Evolutionary conservation across 768 basidiomycete species (phyloP).

Genomic region (Punctularia strigosozonata): DNA sequence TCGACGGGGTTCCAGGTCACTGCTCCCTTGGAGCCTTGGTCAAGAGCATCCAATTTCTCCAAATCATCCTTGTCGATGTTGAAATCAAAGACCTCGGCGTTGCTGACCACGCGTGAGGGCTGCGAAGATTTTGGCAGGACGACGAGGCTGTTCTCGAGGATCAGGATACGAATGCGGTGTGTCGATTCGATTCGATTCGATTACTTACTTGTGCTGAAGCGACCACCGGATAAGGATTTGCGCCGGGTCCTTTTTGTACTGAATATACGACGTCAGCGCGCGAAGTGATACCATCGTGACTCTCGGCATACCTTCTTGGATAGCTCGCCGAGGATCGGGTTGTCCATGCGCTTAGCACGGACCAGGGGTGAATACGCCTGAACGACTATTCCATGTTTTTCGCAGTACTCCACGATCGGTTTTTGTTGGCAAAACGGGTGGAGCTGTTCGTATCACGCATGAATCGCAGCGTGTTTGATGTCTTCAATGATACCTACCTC

Average conservation of each 20-base stretch:
- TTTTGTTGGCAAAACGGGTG: constrained; percentile 79
- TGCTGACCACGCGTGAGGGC: constrained; percentile 57
- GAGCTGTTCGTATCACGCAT: constrained; percentile 28
- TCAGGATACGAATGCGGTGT: background rate
- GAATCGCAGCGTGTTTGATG: background rate
- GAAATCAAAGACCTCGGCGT: constrained; percentile 69
- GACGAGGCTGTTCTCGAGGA: constrained; percentile 39
- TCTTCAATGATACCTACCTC: constrained; percentile 36
- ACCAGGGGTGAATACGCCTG: constrained; percentile 27
- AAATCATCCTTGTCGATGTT: constrained; percentile 57
- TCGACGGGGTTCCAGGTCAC: constrained; percentile 82
- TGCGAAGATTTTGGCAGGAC: constrained; percentile 78
- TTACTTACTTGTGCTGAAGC: constrained; percentile 62
- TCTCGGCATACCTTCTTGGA: constrained; percentile 11
- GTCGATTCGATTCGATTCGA: no score
- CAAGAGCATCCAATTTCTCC: constrained; percentile 49
- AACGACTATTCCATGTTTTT: constrained; percentile 22
- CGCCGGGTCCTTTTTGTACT: constrained; percentile 54
- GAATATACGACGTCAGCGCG: background rate
- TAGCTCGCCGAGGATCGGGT: constrained; percentile 12
- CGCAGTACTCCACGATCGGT: constrained; percentile 61
- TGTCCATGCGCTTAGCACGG: constrained; percentile 12
- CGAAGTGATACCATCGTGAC: background rate
- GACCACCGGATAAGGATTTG: constrained; percentile 89
- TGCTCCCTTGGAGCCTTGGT: constrained; percentile 61